These are phyloP conservation scores for Cucurbitaria berberidis DNA, from an alignment of 2,329 filamentous ascomycete genomes.

Conservation along the genomic window DNA sequence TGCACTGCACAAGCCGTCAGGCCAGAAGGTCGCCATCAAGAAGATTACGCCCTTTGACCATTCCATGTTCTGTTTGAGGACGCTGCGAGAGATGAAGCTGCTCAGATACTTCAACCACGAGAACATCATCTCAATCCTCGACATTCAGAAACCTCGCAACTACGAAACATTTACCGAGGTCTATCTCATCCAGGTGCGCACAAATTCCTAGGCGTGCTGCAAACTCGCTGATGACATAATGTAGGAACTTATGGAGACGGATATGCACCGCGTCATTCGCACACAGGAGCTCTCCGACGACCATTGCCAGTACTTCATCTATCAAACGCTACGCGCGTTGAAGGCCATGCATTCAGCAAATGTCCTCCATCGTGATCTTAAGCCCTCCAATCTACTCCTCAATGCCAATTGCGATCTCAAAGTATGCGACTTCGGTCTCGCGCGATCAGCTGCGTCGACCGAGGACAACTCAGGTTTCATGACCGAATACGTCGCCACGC, in stretches of 20 bases:
- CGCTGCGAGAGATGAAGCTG: conserved; percentile 98
- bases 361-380: conserved; percentile 94
- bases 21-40: conserved; percentile 99
- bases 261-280: conserved; percentile 98
- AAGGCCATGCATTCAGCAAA: conserved; percentile 99
- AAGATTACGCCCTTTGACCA: conserved; percentile 99
- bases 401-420: conserved; percentile 99
- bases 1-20: conserved; percentile 95
- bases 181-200: conserved; percentile 88
- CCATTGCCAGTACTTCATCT: conserved; percentile 99
- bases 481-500: conserved; percentile 99
- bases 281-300: conserved; percentile 98
- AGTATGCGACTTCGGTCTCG: conserved; percentile 97
- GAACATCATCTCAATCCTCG: conserved; percentile 99
- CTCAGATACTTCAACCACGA: conserved; percentile 99
- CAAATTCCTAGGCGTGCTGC: neutral
- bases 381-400: conserved; percentile 93
- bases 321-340: conserved; percentile 94
- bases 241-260: conserved; percentile 98
- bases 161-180: conserved; percentile 97
- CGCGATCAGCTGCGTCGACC: conserved; percentile 91
- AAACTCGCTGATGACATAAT: conserved; percentile 16
- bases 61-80: conserved; percentile 97
- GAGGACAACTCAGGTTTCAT: conserved; percentile 99
- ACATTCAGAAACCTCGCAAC: conserved; percentile 97